Base-by-base conservation (phyloP, 176 grass and related monocot species). In the Ensete ventricosum region DNA sequence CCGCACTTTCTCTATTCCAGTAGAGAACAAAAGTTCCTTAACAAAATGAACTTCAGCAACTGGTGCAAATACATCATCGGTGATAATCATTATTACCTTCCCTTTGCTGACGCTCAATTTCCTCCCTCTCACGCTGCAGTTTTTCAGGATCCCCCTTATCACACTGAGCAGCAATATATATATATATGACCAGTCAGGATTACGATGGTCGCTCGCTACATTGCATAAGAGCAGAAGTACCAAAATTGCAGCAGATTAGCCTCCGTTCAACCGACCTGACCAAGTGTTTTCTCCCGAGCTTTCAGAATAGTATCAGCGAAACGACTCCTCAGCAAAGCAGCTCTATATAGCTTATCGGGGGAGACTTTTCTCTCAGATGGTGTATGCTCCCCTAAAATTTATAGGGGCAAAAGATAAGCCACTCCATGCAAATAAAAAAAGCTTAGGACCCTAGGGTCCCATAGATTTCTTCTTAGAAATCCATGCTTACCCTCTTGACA, bases 251-350 rank as follows among this genome's bases (percentile, higher is more conserved):
- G 62, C 10, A 64, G 1, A 64, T 23, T 23, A 24, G 21, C 3
- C 14, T 34, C 21, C 57, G 54, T 17, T 68, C 8, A 25, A 64
- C 75, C 55, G 76, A 97, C 93, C 90, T 97, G 90, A 72, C 81
- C 84, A 50, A 93, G 78, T 67, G 92, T 60, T 68, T 86, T 86
- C 57, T 91, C 94, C 59, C 19, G 90, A 78, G 94, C 94, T 79
- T 93, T 98, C 22, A 94, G 77, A 86, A 94, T 99, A 67, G 89
- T 86, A 72, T 99, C 88, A 60, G 88, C 91, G 53, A 93, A 98
- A 65, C 90, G 90, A 55, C 86, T 80, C 78, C 82, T 91, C 58
- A 98, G 77, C 60, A 98, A 50, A 60, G 94, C 94, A 69, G 90
- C 90, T 78, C 94, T 80, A 67, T 93, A 89, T 24, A 79, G 72